Evolutionary conservation across 306 rosid species (phyloP).

Genomic region (Abrus precatorius): DNA sequence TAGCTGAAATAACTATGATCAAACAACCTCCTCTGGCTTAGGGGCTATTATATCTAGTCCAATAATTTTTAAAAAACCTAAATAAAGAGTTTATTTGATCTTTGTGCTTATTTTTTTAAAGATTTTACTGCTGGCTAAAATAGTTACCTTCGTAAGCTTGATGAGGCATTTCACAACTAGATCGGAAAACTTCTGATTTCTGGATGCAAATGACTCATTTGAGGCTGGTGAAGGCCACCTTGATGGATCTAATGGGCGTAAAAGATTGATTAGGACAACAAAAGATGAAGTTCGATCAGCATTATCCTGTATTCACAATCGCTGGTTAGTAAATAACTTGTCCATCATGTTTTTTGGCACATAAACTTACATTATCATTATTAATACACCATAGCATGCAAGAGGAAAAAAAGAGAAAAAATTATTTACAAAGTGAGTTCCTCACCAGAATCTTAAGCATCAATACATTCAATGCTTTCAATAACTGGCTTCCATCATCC

Average conservation of each 20-base stretch:
- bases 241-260: conserved; percentile 94
- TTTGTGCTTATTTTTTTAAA: background rate
- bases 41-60: background rate
- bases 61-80: background rate
- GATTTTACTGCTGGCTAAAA: conserved; percentile 7
- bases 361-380: background rate
- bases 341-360: conserved; percentile 7
- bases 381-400: background rate
- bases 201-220: conserved; percentile 83
- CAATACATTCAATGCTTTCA: conserved; percentile 96
- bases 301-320: conserved; percentile 78
- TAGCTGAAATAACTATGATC: conserved; percentile 15
- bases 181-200: conserved; percentile 97
- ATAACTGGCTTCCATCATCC: conserved; percentile 99
- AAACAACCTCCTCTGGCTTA: background rate
- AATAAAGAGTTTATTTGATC: conserved; percentile 29
- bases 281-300: conserved; percentile 98
- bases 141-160: conserved; percentile 91
- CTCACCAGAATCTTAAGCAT: conserved; percentile 97
- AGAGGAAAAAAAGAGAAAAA: background rate
- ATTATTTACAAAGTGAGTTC: conserved; percentile 2
- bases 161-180: conserved; percentile 99
- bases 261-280: conserved; percentile 89
- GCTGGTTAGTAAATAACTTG: conserved; percentile 30
- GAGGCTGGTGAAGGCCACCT: conserved; percentile 95